Evolutionary conservation across 169 alveolate species (phyloP).

Genomic region (Plasmodium yoelii): DNA sequence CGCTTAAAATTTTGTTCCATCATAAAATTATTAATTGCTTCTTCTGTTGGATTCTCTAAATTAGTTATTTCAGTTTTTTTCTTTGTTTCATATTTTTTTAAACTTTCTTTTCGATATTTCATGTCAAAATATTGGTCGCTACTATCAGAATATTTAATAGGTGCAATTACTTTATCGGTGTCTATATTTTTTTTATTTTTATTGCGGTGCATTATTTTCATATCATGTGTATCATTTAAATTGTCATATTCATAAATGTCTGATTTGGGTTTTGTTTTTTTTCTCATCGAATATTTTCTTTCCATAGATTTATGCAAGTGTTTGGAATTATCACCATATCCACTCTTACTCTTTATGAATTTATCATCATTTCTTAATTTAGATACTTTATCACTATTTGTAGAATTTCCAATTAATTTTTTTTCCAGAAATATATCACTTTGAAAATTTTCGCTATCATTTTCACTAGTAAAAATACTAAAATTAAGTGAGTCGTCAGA

Average conservation of each 20-base stretch:
- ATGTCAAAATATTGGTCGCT: too few relatives aligned
- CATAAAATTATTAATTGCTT: conserved; percentile 24
- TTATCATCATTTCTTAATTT: background rate
- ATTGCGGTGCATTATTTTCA: background rate
- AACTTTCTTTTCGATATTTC: background rate
- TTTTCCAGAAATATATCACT: background rate
- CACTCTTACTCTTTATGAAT: background rate
- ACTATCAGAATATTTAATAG: background rate
- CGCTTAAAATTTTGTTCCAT: conserved; percentile 53
- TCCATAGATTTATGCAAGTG: background rate
- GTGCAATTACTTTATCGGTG: background rate
- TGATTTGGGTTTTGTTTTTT: conserved; percentile 1
- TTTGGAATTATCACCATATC: background rate
- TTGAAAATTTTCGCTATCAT: background rate
- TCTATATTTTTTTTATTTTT: background rate
- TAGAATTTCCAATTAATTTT: background rate
- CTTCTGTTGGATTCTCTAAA: conserved; percentile 6
- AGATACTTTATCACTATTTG: background rate
- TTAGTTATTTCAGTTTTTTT: background rate
- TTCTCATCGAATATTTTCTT: conserved; percentile 42
- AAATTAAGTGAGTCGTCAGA: conserved; percentile 24
- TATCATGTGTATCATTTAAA: conserved; percentile 10
- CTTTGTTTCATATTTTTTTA: background rate
- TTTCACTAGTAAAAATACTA: conserved; percentile 42
- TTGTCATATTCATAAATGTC: conserved; percentile 6